Percentiles rank a stretch among this genome's conserved stretches.
Evolutionary conservation across 208 protist species (phyloP).

Genomic region (Leptomonas pyrrhocoris): DNA sequence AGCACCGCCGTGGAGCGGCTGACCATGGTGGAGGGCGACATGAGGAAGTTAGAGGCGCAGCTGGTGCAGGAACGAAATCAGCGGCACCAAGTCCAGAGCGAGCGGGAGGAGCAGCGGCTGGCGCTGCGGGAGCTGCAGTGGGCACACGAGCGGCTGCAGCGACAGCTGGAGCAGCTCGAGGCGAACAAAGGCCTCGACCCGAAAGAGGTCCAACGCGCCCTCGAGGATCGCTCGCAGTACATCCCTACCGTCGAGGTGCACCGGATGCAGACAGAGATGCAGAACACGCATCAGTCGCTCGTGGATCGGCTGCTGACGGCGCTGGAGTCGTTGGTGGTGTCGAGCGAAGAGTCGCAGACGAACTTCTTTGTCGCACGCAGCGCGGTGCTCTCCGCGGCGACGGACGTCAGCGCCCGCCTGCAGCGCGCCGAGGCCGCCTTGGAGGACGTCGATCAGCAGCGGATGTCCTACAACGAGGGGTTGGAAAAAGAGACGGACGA

Average conservation of each 20-base stretch:
- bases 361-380: slow-evolving; percentile 71
- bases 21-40: slow-evolving; percentile 46
- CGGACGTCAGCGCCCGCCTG: slow-evolving; percentile 64
- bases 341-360: slow-evolving; percentile 66
- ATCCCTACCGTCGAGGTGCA: slow-evolving; percentile 63
- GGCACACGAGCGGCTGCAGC: slow-evolving; percentile 48
- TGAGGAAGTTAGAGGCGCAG: slow-evolving; percentile 61
- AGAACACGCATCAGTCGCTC: slow-evolving; percentile 40
- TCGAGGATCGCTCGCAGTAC: slow-evolving; percentile 69
- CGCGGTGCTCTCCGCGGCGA: slow-evolving; percentile 61
- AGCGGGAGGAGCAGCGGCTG: slow-evolving; percentile 42
- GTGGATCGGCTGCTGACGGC: slow-evolving; percentile 37
- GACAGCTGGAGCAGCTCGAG: slow-evolving; percentile 46
- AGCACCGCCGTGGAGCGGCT: slow-evolving; percentile 62
- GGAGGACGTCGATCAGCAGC: slow-evolving; percentile 39
- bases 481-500: slow-evolving; percentile 50
- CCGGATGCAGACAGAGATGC: slow-evolving; percentile 46
- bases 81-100: slow-evolving; percentile 38
- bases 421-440: slow-evolving; percentile 54
- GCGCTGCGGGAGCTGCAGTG: slow-evolving; percentile 42
- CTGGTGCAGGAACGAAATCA: slow-evolving; percentile 59
- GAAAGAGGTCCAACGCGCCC: slow-evolving; percentile 60
- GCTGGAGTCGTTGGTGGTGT: slow-evolving; percentile 42
- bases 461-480: slow-evolving; percentile 42
- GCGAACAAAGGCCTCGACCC: slow-evolving; percentile 52